Evolutionary conservation across 2,329 filamentous ascomycete species (phyloP).

Genomic region (Myriosclerotinia curreyana): DNA sequence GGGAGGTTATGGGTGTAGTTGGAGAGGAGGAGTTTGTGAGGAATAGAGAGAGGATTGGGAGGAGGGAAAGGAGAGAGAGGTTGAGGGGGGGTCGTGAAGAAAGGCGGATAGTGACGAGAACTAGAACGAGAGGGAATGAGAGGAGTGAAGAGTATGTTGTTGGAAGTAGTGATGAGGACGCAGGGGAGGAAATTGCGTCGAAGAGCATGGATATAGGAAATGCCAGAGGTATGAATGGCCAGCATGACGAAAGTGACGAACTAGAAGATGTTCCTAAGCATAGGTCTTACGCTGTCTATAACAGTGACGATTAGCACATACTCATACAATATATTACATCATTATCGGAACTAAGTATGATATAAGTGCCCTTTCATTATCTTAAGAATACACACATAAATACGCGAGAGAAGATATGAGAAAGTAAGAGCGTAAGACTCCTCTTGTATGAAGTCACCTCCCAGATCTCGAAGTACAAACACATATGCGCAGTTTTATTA

Average conservation of each 20-base stretch:
- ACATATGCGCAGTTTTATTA: slow-evolving; percentile 16
- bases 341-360: slow-evolving; percentile 3
- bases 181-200: not conserved
- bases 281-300: slow-evolving; percentile 19
- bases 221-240: not conserved
- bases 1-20: slow-evolving; percentile 35
- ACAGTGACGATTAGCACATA: slow-evolving; percentile 15
- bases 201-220: not conserved
- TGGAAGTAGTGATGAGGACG: slow-evolving; percentile 20
- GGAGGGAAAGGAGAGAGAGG: slow-evolving; percentile 22
- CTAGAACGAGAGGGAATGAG: not conserved
- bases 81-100: not conserved
- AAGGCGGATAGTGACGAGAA: not conserved
- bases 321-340: not conserved
- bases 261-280: not conserved
- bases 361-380: slow-evolving; percentile 20
- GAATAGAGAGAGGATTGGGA: slow-evolving; percentile 28
- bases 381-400: slow-evolving; percentile 19
- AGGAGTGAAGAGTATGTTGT: not conserved
- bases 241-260: not conserved
- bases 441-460: slow-evolving; percentile 8
- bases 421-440: slow-evolving; percentile 15
- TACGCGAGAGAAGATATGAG: not conserved
- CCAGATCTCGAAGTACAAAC: slow-evolving; percentile 16
- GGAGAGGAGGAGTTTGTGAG: slow-evolving; percentile 29